Percentiles rank a stretch among this genome's conserved stretches.
Conservation (phyloP, 1,284 basidiomycete species). For the Malassezia equina region DNA sequence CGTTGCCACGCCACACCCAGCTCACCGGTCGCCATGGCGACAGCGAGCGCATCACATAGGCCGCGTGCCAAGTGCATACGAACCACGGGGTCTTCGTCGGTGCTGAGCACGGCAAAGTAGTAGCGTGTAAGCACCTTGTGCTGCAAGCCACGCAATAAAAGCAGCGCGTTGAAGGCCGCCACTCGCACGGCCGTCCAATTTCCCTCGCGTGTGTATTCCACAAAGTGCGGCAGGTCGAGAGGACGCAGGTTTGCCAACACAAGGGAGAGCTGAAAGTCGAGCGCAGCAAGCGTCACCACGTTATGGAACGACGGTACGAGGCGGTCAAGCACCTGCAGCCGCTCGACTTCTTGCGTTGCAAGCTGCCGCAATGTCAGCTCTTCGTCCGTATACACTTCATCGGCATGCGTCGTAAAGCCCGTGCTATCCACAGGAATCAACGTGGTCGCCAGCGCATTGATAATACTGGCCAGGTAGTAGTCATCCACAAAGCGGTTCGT, state of each 20-base stretch:
- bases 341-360: constrained; percentile 56
- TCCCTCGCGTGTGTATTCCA: constrained; percentile 71
- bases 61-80: constrained; percentile 75
- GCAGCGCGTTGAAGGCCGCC: constrained; percentile 82
- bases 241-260: constrained; percentile 56
- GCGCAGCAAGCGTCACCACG: constrained; percentile 68
- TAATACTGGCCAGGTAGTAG: constrained; percentile 76
- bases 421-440: constrained; percentile 52
- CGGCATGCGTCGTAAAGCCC: constrained; percentile 20
- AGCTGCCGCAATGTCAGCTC: constrained; percentile 28
- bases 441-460: constrained; percentile 69
- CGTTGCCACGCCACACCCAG: constrained; percentile 21
- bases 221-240: constrained; percentile 69
- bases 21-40: constrained; percentile 70
- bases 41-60: constrained; percentile 74
- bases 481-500: constrained; percentile 84
- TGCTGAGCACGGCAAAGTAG: constrained; percentile 74
- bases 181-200: constrained; percentile 73
- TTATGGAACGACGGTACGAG: constrained; percentile 92
- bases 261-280: constrained; percentile 35
- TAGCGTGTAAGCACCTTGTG: constrained; percentile 66
- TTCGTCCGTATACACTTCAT: constrained; percentile 27
- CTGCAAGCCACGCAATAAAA: constrained; percentile 64
- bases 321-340: constrained; percentile 86
- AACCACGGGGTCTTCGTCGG: constrained; percentile 71